These are phyloP conservation scores for Iris macrosiphon DNA, from an alignment of 106 monocot genomes.

Conservation along the genomic window DNA sequence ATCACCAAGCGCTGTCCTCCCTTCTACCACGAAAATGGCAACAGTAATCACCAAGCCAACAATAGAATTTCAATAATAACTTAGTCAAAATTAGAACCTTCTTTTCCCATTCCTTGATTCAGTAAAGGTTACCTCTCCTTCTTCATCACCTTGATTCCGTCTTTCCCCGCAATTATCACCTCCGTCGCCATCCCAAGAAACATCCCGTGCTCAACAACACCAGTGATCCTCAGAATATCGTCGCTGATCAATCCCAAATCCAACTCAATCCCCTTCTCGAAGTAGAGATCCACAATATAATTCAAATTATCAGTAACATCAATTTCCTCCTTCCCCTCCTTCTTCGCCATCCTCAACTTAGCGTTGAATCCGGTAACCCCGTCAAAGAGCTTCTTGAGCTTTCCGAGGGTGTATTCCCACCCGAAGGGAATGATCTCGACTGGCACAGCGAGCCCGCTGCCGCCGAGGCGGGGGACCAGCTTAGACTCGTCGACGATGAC, in stretches of 20 bases:
- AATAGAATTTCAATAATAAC: no score
- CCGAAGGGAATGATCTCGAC: constrained; percentile 43
- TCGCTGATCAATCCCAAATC: constrained; percentile 63
- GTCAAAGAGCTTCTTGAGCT: constrained; percentile 23
- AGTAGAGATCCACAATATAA: constrained; percentile 71
- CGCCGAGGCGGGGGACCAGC: constrained; percentile 32
- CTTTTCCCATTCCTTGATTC: no score
- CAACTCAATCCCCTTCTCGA: constrained; percentile 57
- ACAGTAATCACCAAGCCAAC: no score
- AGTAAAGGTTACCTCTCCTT: no score
- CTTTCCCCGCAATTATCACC: constrained; percentile 62
- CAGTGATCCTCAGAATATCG: constrained; percentile 54
- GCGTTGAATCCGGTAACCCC: constrained; percentile 41
- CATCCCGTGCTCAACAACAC: constrained; percentile 96
- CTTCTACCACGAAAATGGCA: no score
- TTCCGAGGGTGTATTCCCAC: constrained; percentile 25
- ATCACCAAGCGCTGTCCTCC: no score
- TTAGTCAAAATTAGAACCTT: no score
- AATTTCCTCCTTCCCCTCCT: no score
- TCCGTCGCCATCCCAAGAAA: constrained; percentile 76
- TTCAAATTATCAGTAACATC: constrained; percentile 79
- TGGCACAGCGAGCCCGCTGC: constrained; percentile 36
- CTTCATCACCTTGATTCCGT: constrained; percentile 33
- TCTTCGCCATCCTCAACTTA: constrained; percentile 33
- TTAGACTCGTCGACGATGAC: constrained; percentile 64